Base-by-base conservation (phyloP, 306 rosid genomes). In the Cucumis cinereus region DNA sequence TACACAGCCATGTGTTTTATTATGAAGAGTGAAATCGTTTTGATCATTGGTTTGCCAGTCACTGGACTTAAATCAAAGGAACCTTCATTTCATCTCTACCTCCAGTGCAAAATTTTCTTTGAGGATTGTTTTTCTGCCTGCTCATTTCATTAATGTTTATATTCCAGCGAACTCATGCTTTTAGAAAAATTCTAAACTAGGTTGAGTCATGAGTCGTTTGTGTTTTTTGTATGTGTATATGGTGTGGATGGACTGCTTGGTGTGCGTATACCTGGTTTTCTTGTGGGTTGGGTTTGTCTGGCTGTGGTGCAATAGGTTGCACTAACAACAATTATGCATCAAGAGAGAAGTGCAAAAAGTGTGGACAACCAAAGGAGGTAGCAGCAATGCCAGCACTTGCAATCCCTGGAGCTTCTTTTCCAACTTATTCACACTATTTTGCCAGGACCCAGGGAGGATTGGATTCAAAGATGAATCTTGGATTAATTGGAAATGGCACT, bases 301-400 rank as follows among this genome's bases (percentile, higher is more conserved):
- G 91, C 90, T 82, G 83, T 93, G 93, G 91, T 90, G 80, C 90
- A 78, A 87, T 92, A 94, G 99, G 97, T 88, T 94, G 99, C 99
- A 94, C 99, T 90, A 94, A 94, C 96, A 94, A 92, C 97, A 94
- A 94, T 92, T 94, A 94, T 91, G 99, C 99, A 85, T 94, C 99
- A 89, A 86, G 97, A 94, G 97, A 92, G 80, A 91, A 86, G 93
- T 94, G 97, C 92, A 94, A 94, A 85, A 94, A 90, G 84, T 94
- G 97, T 45, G 97, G 99, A 74, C 92, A 94, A 84, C 92, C 87
- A 33, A 94, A 92, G 95, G 97, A 90, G 89, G 81, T 90, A 79
- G 95, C 97, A 50, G 93, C 95, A 83, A 90, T 93, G 96, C 91
- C 97, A 50, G 96, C 97, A 15, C 74, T 88, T 73, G 94, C 96